Evolutionary conservation across 1,139 yeast species (phyloP).

Genomic region (Taphrina sp.): DNA sequence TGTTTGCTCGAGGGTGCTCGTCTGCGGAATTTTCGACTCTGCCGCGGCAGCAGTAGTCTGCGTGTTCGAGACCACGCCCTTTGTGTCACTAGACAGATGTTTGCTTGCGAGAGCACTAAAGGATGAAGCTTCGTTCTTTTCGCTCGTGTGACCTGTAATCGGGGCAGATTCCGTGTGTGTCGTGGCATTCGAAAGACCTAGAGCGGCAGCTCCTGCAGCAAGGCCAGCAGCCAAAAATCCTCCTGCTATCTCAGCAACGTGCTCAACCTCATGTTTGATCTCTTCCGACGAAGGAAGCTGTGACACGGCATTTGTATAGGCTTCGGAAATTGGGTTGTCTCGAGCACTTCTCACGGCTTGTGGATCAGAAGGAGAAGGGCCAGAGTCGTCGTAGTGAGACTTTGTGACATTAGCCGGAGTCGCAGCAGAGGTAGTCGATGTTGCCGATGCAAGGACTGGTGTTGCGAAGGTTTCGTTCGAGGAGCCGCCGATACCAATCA

Average conservation of each 20-base stretch:
- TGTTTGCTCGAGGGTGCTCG: slow-evolving; percentile 20
- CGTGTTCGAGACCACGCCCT: background rate
- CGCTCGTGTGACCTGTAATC: background rate
- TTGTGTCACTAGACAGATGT: too few species aligned
- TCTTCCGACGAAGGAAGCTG: slow-evolving; percentile 9
- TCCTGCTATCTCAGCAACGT: slow-evolving; percentile 15
- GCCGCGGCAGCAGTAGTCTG: background rate
- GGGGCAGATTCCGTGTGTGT: slow-evolving; percentile 6
- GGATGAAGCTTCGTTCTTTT: background rate
- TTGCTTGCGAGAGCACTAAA: too few species aligned
- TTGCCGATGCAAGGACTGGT: background rate
- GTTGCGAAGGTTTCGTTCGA: background rate
- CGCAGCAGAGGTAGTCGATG: background rate
- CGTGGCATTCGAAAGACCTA: slow-evolving; percentile 1
- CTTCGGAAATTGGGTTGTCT: slow-evolving; percentile 6
- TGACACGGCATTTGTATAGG: background rate
- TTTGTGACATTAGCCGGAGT: background rate
- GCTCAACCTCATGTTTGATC: slow-evolving; percentile 12
- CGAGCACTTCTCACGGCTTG: slow-evolving; percentile 17
- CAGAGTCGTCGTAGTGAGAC: slow-evolving; percentile 7
- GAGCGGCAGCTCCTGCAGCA: slow-evolving; percentile 15
- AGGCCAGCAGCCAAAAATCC: slow-evolving; percentile 12
- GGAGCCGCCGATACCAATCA: background rate
- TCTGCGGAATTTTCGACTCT: background rate
- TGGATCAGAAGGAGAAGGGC: slow-evolving; percentile 21